A percentile compares a stretch with the other conserved stretches of the same genome.
phyloP scores from a whole-genome alignment of 352 stramenopile species.

The Phytophthora hibernalis region DNA sequence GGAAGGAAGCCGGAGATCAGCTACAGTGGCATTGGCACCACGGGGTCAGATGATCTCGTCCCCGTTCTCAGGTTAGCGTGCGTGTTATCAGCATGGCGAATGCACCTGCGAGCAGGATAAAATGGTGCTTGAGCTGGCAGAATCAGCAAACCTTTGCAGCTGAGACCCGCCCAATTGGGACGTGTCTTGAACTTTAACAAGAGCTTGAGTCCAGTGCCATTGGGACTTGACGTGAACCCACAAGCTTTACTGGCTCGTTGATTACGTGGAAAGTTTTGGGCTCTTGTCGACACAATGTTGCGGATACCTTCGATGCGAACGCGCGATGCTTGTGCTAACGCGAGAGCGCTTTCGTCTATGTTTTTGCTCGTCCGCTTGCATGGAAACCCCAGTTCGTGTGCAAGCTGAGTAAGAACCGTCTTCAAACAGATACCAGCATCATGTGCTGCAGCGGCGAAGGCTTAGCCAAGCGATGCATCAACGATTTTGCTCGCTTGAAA shows the following conservation, averaged over 20 bases:
- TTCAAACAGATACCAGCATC: slow-evolving; percentile 17
- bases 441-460: background rate
- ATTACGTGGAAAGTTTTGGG: slow-evolving; percentile 32
- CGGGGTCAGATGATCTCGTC: slow-evolving; percentile 14
- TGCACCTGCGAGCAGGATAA: slow-evolving; percentile 11
- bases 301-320: slow-evolving; percentile 14
- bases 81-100: slow-evolving; percentile 29
- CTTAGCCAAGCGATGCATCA: too few species aligned
- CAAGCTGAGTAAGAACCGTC: slow-evolving; percentile 18
- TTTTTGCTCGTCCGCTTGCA: slow-evolving; percentile 5
- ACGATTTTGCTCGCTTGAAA: background rate
- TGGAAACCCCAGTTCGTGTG: slow-evolving; percentile 9
- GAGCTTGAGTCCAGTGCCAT: slow-evolving; percentile 14
- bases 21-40: slow-evolving; percentile 5
- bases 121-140: slow-evolving; percentile 19
- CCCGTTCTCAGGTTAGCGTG: slow-evolving; percentile 29
- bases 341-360: slow-evolving; percentile 10
- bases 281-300: background rate
- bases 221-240: slow-evolving; percentile 35
- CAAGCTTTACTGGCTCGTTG: slow-evolving; percentile 19
- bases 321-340: background rate
- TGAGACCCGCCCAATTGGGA: slow-evolving; percentile 35
- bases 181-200: slow-evolving; percentile 31
- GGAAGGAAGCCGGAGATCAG: slow-evolving; percentile 8
- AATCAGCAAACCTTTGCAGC: slow-evolving; percentile 17